Base-by-base conservation (phyloP, 352 stramenopile genomes). In the Pythium vanterpoolii region DNA sequence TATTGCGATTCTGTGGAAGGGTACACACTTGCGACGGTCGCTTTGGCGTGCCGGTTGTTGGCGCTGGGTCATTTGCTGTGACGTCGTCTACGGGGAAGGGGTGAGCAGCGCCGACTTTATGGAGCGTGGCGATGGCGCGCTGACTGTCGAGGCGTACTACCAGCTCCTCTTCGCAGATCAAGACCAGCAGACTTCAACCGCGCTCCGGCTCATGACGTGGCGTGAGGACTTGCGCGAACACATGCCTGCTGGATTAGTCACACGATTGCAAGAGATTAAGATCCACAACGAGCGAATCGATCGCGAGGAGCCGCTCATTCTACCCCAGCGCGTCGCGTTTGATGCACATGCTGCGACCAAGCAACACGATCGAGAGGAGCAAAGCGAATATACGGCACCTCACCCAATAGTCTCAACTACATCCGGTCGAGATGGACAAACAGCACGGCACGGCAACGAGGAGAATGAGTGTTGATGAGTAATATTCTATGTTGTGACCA, bases 71-170 rank as follows among this genome's bases (percentile, higher is more conserved):
- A 66, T 66, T 74, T 73, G 56, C 66, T 68, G 60, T 36, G 57
- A 72, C 45, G 74, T 71, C 40, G 52, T 64, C 36, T 48, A 77
- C 56, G 48, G 33, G 56, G 26, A 61, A 45, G 26, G 72, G 28
- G 69, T 79, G 40, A 76, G 86, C 48, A 68, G 73, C 30, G 55
- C 68, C 21, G 80, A 90, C 30, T 39, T 59, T 14, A 13, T 59
- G 2, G 51, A 48, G 30, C 38, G 51, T 4, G 24, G 38, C 18
- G n/a, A 49, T 27, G 50, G 50, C 51, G 50, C 86, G 53, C 77
- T 70, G 42, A 84, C 72, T 46, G 60, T 87, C 47, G 64, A 61
- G 19, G 80, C 84, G 63, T 70, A 86, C 28, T 74, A 89, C 48
- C 55, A 86, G 26, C 61, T 36, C 7, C 33, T 42, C n/a, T 45